Conservation (phyloP, 1,139 yeast species). For the Debaryomycetaceae sp. region DNA sequence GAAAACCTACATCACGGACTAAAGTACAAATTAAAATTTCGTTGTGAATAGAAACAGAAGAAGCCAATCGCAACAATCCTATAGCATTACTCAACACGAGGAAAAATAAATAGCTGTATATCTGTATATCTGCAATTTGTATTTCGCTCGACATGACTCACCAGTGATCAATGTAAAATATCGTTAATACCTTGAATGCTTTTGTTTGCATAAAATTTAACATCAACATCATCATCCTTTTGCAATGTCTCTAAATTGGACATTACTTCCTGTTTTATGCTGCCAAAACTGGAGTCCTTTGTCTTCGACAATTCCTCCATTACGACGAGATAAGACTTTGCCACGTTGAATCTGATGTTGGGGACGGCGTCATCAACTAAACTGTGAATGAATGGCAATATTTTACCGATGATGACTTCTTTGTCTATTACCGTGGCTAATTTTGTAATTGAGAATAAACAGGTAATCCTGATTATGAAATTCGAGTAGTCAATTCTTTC, state of each 20-base stretch:
- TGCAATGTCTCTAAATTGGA: constrained; percentile 64
- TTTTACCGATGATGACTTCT: constrained; percentile 55
- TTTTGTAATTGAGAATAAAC: constrained; percentile 81
- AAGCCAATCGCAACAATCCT: not conserved
- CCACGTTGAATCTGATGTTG: constrained; percentile 91
- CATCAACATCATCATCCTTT: constrained; percentile 83
- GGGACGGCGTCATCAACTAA: constrained; percentile 82
- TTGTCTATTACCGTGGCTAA: constrained; percentile 67
- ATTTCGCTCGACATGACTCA: not conserved
- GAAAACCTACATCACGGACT: not conserved
- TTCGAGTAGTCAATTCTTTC: constrained; percentile 51
- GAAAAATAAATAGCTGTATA: not conserved
- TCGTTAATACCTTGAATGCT: constrained; percentile 44
- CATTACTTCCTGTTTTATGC: constrained; percentile 53
- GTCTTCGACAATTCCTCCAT: constrained; percentile 46
- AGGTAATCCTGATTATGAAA: constrained; percentile 88
- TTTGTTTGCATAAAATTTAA: constrained; percentile 75
- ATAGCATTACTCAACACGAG: not conserved
- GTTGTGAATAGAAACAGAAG: not conserved
- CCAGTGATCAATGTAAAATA: constrained; percentile 10
- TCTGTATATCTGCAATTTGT: not conserved
- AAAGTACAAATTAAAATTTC: not conserved
- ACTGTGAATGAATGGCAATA: constrained; percentile 75
- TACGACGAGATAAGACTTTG: constrained; percentile 70
- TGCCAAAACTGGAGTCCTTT: constrained; percentile 21